Base-by-base conservation (phyloP, 2,329 filamentous ascomycete genomes). In the Zymoseptoria tritici region DNA sequence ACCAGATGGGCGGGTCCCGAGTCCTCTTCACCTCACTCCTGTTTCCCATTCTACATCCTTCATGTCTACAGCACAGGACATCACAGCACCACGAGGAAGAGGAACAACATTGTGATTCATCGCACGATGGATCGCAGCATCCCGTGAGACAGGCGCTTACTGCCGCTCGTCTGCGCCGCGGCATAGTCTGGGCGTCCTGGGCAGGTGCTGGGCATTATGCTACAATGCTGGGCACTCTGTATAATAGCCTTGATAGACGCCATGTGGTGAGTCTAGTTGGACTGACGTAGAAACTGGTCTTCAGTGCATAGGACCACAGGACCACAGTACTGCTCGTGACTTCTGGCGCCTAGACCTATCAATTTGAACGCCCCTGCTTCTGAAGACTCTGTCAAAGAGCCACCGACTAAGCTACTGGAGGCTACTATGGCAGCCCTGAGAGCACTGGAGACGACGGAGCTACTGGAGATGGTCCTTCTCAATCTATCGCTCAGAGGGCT, bases 381-480 rank as follows among this genome's bases (percentile, higher is more conserved):
- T 4, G 20, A 16, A 11, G 13, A 13, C 11, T 9, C 52, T 26
- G 1, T n/a, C 8, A 13, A 26, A 31, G 26, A 7, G 19, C 11
- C 52, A 54, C 26, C 21, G 20, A 29, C 20, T 8, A 19, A 52
- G 49, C 31, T 13, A 24, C 22, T n/a, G 53, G 16, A 46, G 13
- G 20, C 36, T 22, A 20, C 9, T 42, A 60, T 57, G 55, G 55
- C 55, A 20, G 31, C 46, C 13, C 56, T 60, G 20, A 22, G 50
- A 6, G 50, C 24, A 52, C 16, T 60, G 36, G 36, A 46, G 16
- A 46, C 36, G 36, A 46, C 55, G 16, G 63, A 65, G 46, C 56
- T 63, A n/a, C 59, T 63, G 1, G 63, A 63, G 46, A 54, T 36
- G 53, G 54, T 63, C 21, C 49, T 65, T 8, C 52, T 57, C 19